phyloP scores from a whole-genome alignment of 306 rosid genomes.

The Fagus crenata region DNA sequence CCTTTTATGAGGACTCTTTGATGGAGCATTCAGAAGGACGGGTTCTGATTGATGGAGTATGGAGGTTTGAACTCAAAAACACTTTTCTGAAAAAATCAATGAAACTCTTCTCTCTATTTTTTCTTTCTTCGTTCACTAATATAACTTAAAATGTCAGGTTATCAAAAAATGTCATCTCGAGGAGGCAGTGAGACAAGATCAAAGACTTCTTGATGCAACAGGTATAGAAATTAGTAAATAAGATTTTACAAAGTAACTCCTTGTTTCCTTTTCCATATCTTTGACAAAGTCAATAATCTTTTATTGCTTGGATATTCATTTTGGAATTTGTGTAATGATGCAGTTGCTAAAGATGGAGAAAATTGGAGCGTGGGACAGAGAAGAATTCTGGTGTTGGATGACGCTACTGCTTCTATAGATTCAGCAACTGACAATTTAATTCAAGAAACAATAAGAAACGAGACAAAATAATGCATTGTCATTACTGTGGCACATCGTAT shows the following conservation, averaged over 20 bases:
- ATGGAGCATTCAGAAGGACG: conserved; percentile 66
- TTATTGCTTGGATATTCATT: background rate
- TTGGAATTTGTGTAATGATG: conserved; percentile 17
- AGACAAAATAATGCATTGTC: conserved; percentile 75
- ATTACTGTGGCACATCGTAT: conserved; percentile 87
- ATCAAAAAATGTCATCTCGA: conserved; percentile 69
- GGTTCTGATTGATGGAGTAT: conserved; percentile 59
- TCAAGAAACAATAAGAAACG: conserved; percentile 75
- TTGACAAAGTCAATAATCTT: background rate
- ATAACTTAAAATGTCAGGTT: conserved; percentile 48
- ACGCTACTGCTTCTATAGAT: conserved; percentile 95
- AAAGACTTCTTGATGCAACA: conserved; percentile 77
- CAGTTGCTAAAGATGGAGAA: conserved; percentile 91
- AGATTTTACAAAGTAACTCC: conserved; percentile 8
- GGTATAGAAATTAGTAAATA: conserved; percentile 41
- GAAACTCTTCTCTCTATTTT: background rate
- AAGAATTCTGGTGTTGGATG: conserved; percentile 75
- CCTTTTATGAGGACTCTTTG: conserved; percentile 40
- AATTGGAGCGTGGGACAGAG: conserved; percentile 98
- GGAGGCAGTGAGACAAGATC: conserved; percentile 58
- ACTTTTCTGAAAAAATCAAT: background rate
- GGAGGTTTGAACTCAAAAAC: conserved; percentile 52
- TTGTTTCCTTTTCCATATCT: background rate
- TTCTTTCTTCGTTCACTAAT: background rate
- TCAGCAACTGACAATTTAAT: conserved; percentile 72